phyloP scores from a whole-genome alignment of 306 rosid genomes.

The Alnus glutinosa region DNA sequence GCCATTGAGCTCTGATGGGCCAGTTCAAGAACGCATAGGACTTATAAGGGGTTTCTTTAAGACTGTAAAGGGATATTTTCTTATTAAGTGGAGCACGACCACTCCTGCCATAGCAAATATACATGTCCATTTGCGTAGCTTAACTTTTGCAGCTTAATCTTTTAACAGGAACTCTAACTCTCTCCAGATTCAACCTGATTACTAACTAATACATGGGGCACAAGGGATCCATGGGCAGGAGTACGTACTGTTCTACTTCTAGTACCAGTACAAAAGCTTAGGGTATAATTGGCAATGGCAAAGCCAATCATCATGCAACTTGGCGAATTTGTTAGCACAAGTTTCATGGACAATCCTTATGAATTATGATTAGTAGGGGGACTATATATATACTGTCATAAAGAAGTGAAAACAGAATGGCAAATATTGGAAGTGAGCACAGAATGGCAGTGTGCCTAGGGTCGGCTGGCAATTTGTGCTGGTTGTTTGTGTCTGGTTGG shows the following conservation, averaged over 20 bases:
- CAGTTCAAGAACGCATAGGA: not conserved
- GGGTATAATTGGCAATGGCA: not conserved
- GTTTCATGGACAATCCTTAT: not conserved
- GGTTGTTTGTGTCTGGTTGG: too few relatives aligned
- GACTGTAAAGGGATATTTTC: not conserved
- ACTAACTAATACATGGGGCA: too few relatives aligned
- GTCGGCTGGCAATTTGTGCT: too few relatives aligned
- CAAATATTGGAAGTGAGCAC: too few relatives aligned
- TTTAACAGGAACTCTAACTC: too few relatives aligned
- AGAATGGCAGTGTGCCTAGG: too few relatives aligned
- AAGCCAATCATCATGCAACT: not conserved
- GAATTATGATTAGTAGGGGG: not conserved
- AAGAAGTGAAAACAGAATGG: too few relatives aligned
- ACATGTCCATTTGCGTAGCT: too few relatives aligned
- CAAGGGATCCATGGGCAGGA: too few relatives aligned
- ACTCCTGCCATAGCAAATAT: not conserved
- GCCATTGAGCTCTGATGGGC: not conserved
- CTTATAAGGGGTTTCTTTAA: not conserved
- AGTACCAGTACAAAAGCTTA: not conserved
- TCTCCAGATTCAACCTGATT: too few relatives aligned
- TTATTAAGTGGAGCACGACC: not conserved
- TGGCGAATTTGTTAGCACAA: not conserved
- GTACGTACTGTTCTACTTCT: too few relatives aligned
- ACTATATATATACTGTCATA: not conserved
- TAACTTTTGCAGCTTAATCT: too few relatives aligned